These are phyloP conservation scores for Fusarium metavorans DNA, from an alignment of 2,329 filamentous ascomycete species.

Conservation along the genomic window DNA sequence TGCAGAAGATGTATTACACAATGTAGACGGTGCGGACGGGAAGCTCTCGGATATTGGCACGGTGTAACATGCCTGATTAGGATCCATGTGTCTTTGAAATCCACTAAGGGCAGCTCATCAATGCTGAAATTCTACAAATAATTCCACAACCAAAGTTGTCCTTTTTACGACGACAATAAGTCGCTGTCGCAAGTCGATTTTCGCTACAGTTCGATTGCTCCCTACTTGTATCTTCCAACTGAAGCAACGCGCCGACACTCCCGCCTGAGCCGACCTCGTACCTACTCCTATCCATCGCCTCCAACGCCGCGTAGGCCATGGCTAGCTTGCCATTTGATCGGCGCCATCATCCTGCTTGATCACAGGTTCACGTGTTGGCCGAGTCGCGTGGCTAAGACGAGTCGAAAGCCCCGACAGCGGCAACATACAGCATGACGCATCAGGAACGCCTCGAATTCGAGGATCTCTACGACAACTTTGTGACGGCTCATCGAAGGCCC, in stretches of 20 bases:
- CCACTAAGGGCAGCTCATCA: slow-evolving; percentile 25
- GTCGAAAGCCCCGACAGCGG: slow-evolving; percentile 27
- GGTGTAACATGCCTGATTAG: slow-evolving; percentile 24
- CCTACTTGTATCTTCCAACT: neutral
- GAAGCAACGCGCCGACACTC: neutral
- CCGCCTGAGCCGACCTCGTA: neutral
- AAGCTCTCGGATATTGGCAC: slow-evolving; percentile 10
- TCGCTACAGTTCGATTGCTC: neutral
- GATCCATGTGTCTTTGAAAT: slow-evolving; percentile 13
- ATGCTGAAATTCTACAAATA: slow-evolving; percentile 24
- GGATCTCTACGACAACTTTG: slow-evolving; percentile 52
- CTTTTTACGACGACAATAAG: neutral
- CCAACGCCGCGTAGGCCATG: slow-evolving; percentile 38
- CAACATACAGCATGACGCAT: slow-evolving; percentile 49
- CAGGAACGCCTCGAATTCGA: slow-evolving; percentile 47
- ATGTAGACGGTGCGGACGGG: neutral
- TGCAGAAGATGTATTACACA: neutral
- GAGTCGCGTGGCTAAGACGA: slow-evolving; percentile 36
- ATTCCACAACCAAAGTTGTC: slow-evolving; percentile 18
- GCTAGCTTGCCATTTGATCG: slow-evolving; percentile 37
- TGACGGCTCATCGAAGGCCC: slow-evolving; percentile 49
- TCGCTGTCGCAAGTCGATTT: slow-evolving; percentile 2
- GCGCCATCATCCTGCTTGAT: slow-evolving; percentile 42
- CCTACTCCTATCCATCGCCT: slow-evolving; percentile 9
- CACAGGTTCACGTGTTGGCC: slow-evolving; percentile 32